Conservation (phyloP, 352 stramenopile species). For the Globisporangium sylvaticum region DNA sequence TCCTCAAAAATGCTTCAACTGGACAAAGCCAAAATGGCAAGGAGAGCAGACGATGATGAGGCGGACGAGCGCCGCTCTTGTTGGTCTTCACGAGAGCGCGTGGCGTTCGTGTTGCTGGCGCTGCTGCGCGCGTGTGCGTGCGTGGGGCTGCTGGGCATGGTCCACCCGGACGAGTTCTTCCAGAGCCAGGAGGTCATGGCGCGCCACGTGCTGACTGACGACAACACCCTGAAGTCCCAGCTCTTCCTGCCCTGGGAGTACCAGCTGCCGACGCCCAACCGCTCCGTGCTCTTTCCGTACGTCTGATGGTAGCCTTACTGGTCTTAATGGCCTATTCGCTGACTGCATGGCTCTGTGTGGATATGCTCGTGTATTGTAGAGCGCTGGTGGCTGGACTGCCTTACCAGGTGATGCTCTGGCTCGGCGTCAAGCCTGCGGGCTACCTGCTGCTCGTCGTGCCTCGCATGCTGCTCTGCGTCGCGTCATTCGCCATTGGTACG, state of each 20-base stretch:
- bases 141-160: slow-evolving; percentile 44
- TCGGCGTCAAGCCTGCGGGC: slow-evolving; percentile 38
- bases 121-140: slow-evolving; percentile 33
- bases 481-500: slow-evolving; percentile 57
- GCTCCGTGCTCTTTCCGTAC: slow-evolving; percentile 76
- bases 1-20: background rate
- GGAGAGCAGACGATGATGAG: background rate
- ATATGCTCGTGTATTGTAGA: slow-evolving; percentile 19
- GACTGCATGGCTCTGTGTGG: background rate
- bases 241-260: slow-evolving; percentile 80
- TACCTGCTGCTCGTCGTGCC: slow-evolving; percentile 48
- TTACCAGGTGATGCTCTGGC: slow-evolving; percentile 38
- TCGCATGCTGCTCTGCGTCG: slow-evolving; percentile 48
- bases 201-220: slow-evolving; percentile 28
- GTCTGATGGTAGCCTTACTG: background rate
- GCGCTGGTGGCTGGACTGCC: slow-evolving; percentile 43
- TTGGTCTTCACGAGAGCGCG: background rate
- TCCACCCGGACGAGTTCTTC: slow-evolving; percentile 86
- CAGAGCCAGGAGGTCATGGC: slow-evolving; percentile 86
- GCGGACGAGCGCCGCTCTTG: background rate
- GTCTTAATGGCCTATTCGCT: background rate
- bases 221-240: slow-evolving; percentile 10
- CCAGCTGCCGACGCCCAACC: slow-evolving; percentile 50
- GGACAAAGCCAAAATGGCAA: background rate
- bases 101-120: slow-evolving; percentile 20